Evolutionary conservation across 768 basidiomycete species (phyloP), one percentile per base, ranked within the genome.

Genomic region (Auriculariales sp.): DNA sequence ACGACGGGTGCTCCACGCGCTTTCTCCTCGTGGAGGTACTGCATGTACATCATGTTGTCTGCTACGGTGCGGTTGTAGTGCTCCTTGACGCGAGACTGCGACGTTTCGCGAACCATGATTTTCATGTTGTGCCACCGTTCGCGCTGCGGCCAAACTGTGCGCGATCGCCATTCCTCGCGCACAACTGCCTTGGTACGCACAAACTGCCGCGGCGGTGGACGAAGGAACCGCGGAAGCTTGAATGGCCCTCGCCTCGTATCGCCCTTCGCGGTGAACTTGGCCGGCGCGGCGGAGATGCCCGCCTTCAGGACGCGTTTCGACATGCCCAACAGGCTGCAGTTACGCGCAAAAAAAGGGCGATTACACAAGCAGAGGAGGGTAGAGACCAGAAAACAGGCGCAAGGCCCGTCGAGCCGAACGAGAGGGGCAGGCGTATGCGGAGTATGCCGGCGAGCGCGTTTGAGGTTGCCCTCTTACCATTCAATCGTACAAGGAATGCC

Each of bases 21-120:
- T n/a, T 63, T 69, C 35, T 70, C 65, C 57, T 80, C 73, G 65
- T 97, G 94, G 46, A 75, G 69, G 70, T 97, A 95, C 48, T 83
- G 84, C 75, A 97, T 82, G 74, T 99, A 99, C 75, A 98, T 79
- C 57, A 92, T 71, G 67, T 97, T 76, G 64, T 92, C 84, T 19
- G 78, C 78, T 53, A 98, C 72, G 7, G 91, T 82, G 32, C 69
- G 67, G 64, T 85, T 62, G 70, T 95, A 97, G 70, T 97, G 90
- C 54, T 89, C 81, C 49, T 72, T 70, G 49, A 91, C 74, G 34
- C 93, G 79, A 54, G 76, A 81, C 51, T 75, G 72, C 4, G 79
- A 77, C 51, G 78, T 81, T 59, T 87, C 79, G 59, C 81, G 80
- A 30, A 82, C 68, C 57, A 80, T 53, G 54, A 86, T 58, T 51